Evolutionary conservation across 371 early-diverging fungal genomes (phyloP), one percentile per base, ranked within the genome.

Genomic region (Mortierella sp.): DNA sequence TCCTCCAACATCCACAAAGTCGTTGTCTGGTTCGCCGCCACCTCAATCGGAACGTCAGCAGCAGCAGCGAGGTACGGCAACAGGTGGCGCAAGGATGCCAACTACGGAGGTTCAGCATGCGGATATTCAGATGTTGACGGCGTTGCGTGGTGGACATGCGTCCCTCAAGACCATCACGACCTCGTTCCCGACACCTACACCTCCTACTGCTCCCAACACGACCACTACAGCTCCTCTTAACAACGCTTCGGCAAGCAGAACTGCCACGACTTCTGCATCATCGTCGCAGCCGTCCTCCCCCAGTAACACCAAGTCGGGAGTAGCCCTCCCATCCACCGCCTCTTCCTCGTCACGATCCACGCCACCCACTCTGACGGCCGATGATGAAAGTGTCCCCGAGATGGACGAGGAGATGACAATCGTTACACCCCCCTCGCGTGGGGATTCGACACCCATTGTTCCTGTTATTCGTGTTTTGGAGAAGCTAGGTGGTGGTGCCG

Each of bases 311-410:
- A 81, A 78, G 52, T 54, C 77, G 24, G 42, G 68, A 24, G 42
- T 68, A 4, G 10, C 24, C 8, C 55, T 55, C 24, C 55, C 55
- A 55, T 55, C 55, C 24, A 68, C 82, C 13, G 31, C 74, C 34
- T 74, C 82, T 28, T 81, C 81, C 34, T 74, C 73, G 0, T 65
- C 82, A 24, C 19, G 68, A 34, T 82, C 82, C 3, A 82, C 82
- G 14, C 82, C 82, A 47, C 82, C 82, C 13, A 82, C 78, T 7
- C 42, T 82, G 57, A 73, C 70, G 8, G 74, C 75, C 3, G 83
- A 82, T 34, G 83, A 82, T 21, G 83, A 82, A n/a, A 76, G 76
- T 28, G 55, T 79, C 44, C 79, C 79, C 31, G 83, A 82, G 68
- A 14, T 44, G 34, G 78, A 77, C 28, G 82, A 77, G 19, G 82